These are phyloP conservation scores for Naganishia cerealis DNA, from an alignment of 1,284 basidiomycete species.

Conservation along the genomic window DNA sequence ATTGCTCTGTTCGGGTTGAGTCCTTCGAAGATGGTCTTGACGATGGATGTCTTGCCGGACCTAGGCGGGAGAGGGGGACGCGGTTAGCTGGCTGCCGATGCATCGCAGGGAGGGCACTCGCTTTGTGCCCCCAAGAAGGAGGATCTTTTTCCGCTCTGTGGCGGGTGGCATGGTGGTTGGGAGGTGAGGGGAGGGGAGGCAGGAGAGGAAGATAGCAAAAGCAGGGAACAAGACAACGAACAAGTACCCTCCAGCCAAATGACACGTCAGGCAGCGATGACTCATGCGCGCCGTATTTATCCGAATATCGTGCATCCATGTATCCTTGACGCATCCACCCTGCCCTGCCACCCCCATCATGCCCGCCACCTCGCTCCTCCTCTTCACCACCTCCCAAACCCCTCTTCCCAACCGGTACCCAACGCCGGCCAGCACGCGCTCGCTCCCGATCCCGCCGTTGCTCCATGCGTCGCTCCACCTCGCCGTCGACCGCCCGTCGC, in stretches of 20 bases:
- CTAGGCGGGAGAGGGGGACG: slow-evolving; percentile 53
- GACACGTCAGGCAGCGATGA: too few species aligned
- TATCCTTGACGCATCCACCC: too few species aligned
- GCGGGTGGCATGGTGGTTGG: slow-evolving; percentile 3
- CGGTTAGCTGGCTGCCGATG: slow-evolving; percentile 28
- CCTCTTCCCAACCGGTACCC: slow-evolving; percentile 48
- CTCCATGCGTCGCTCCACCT: slow-evolving; percentile 51
- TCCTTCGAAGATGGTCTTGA: slow-evolving; percentile 85
- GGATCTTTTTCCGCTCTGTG: slow-evolving; percentile 60
- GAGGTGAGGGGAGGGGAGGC: not conserved
- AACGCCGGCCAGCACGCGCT: slow-evolving; percentile 41
- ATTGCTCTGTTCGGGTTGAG: slow-evolving; percentile 82
- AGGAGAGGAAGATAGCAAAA: not conserved
- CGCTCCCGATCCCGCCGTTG: slow-evolving; percentile 46
- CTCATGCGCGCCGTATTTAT: not conserved
- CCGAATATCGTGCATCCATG: too few species aligned
- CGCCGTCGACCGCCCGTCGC: slow-evolving; percentile 43
- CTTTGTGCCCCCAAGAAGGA: slow-evolving; percentile 77
- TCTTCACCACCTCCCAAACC: slow-evolving; percentile 50
- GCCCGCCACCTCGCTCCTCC: slow-evolving; percentile 37
- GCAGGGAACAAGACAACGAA: not conserved
- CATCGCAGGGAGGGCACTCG: slow-evolving; percentile 45
- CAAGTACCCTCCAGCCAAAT: too few species aligned
- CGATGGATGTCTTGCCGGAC: slow-evolving; percentile 89
- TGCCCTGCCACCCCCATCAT: too few species aligned